These are phyloP conservation scores for Scutellaria baicalensis DNA, from an alignment of 257 asterid genomes.

Conservation along the genomic window DNA sequence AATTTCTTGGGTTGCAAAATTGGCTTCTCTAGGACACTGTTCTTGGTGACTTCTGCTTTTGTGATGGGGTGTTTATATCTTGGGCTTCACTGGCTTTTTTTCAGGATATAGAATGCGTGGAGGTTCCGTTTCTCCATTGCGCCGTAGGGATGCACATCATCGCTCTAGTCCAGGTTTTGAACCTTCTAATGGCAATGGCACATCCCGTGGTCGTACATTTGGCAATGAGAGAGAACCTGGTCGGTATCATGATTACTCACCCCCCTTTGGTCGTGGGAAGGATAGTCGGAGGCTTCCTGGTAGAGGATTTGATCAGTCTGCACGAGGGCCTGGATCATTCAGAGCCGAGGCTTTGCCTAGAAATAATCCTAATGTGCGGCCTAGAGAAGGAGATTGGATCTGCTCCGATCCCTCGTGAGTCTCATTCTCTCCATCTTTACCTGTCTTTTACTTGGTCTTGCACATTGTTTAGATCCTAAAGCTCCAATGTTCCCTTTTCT, in stretches of 20 bases:
- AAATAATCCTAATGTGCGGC: slow-evolving; percentile 82
- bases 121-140: slow-evolving; percentile 78
- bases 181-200: slow-evolving; percentile 50
- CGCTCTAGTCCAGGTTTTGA: slow-evolving; percentile 68
- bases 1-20: slow-evolving; percentile 40
- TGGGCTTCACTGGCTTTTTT: slow-evolving; percentile 69
- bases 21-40: slow-evolving; percentile 36
- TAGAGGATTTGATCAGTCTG: slow-evolving; percentile 58
- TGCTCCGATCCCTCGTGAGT: slow-evolving; percentile 85
- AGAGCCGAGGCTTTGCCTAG: slow-evolving; percentile 52
- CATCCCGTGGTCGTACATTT: slow-evolving; percentile 50
- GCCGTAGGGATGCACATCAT: slow-evolving; percentile 55
- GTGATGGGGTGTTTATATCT: slow-evolving; percentile 42
- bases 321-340: slow-evolving; percentile 48
- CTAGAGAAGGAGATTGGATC: slow-evolving; percentile 92
- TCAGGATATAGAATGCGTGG: slow-evolving; percentile 83
- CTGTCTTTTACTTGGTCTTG: background rate
- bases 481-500: background rate
- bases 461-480: background rate
- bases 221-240: slow-evolving; percentile 57
- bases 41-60: slow-evolving; percentile 40
- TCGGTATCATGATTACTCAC: slow-evolving; percentile 63
- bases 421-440: background rate
- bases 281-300: slow-evolving; percentile 49
- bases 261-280: slow-evolving; percentile 56